phyloP scores from a whole-genome alignment of 106 monocot species.

The Dioscorea zingiberensis region DNA sequence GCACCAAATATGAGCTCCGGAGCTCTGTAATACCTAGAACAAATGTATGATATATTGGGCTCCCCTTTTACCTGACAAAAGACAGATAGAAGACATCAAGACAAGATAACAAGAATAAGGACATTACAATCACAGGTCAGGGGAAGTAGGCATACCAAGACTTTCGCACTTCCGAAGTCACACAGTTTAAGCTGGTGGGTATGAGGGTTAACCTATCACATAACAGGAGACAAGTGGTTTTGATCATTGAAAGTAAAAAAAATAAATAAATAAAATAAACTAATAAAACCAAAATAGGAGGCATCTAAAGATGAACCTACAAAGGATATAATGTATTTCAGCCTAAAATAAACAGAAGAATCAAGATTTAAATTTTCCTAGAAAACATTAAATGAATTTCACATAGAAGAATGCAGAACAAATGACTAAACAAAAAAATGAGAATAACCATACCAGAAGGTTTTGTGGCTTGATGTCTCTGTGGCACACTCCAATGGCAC shows the following conservation, averaged over 20 bases:
- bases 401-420: neutral
- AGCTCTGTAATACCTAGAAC: conserved; percentile 18
- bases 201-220: conserved; percentile 39
- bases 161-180: conserved; percentile 49
- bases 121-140: too few species aligned
- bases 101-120: neutral
- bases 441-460: conserved; percentile 38
- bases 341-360: too few species aligned
- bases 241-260: neutral
- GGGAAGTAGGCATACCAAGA: conserved; percentile 17
- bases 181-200: conserved; percentile 22
- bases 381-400: neutral
- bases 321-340: too few species aligned
- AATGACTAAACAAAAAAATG: neutral
- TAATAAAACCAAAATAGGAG: neutral
- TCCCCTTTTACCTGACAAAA: conserved; percentile 16
- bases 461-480: conserved; percentile 79
- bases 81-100: neutral
- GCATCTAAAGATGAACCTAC: neutral
- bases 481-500: conserved; percentile 66
- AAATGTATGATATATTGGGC: conserved; percentile 19
- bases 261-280: neutral
- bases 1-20: conserved; percentile 19
- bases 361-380: too few species aligned
- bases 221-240: neutral